These are phyloP conservation scores for Xanthoceras sorbifolium DNA, from an alignment of 345 rosid species.

Conservation along the genomic window DNA sequence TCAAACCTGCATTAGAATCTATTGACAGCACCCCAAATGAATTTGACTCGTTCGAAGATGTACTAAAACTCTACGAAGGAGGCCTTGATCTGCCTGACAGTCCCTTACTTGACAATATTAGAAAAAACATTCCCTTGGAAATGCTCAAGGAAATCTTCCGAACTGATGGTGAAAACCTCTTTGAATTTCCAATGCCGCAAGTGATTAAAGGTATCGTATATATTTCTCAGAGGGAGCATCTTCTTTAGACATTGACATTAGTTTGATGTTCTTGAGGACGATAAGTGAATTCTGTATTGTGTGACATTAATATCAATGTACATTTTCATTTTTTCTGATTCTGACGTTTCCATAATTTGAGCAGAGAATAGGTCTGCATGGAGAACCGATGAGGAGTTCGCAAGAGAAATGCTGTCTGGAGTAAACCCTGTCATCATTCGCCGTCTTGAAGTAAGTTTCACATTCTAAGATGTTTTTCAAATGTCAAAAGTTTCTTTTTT, in stretches of 20 bases:
- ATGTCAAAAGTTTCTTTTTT: background rate
- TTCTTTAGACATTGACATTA: background rate
- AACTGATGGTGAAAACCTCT: slow-evolving; percentile 49
- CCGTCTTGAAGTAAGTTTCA: slow-evolving; percentile 49
- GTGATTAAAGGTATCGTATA: slow-evolving; percentile 61
- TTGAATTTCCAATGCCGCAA: slow-evolving; percentile 68
- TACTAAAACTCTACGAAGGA: slow-evolving; percentile 53
- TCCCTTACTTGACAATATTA: slow-evolving; percentile 35
- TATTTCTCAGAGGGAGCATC: too few relatives aligned
- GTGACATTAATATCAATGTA: background rate
- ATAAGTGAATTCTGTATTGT: too few relatives aligned
- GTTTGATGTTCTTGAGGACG: background rate
- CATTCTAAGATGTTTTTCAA: background rate
- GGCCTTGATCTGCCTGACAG: slow-evolving; percentile 50
- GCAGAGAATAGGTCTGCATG: slow-evolving; percentile 68
- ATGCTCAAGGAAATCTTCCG: slow-evolving; percentile 58
- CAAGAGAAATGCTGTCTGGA: slow-evolving; percentile 87
- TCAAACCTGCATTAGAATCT: slow-evolving; percentile 54
- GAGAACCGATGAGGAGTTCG: slow-evolving; percentile 76
- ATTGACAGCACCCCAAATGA: slow-evolving; percentile 54
- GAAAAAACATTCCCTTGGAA: slow-evolving; percentile 48
- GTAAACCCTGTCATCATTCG: slow-evolving; percentile 60
- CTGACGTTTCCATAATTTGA: slow-evolving; percentile 5
- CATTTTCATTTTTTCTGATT: background rate
- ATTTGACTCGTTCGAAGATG: slow-evolving; percentile 58